Percentiles rank a stretch among this genome's conserved stretches.
Evolutionary conservation across 768 basidiomycete species (phyloP).

Genomic region (Russula dissimulans): DNA sequence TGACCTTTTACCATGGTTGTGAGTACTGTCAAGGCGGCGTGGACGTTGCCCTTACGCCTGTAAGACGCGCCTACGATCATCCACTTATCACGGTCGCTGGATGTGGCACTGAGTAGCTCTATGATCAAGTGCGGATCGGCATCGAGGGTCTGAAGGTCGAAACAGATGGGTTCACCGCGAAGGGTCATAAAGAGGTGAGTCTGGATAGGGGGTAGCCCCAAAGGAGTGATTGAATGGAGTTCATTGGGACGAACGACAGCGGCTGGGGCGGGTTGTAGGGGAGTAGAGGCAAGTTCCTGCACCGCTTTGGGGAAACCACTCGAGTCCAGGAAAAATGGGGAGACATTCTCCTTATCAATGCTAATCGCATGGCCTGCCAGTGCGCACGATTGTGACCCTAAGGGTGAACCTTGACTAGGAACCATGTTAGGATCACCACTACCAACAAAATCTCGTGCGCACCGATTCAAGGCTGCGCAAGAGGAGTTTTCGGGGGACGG

Average conservation of each 20-base stretch:
- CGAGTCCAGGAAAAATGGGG: background rate
- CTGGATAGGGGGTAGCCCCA: slow-evolving; percentile 10
- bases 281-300: background rate
- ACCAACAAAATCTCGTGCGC: background rate
- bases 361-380: background rate
- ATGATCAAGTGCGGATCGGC: slow-evolving; percentile 39
- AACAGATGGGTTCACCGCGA: slow-evolving; percentile 19
- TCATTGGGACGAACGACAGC: background rate
- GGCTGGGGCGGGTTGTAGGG: background rate
- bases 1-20: slow-evolving; percentile 41
- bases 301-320: background rate
- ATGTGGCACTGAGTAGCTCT: slow-evolving; percentile 35
- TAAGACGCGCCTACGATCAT: slow-evolving; percentile 47
- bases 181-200: slow-evolving; percentile 12
- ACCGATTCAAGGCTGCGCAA: background rate
- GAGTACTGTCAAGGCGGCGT: slow-evolving; percentile 37
- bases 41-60: slow-evolving; percentile 39
- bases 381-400: background rate
- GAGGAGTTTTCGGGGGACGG: background rate
- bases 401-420: background rate
- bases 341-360: background rate
- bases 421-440: background rate
- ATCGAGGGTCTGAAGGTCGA: slow-evolving; percentile 36
- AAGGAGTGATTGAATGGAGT: background rate
- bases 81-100: slow-evolving; percentile 44